phyloP scores from a whole-genome alignment of 2,329 filamentous ascomycete species.

The Leptographium galeiforme region DNA sequence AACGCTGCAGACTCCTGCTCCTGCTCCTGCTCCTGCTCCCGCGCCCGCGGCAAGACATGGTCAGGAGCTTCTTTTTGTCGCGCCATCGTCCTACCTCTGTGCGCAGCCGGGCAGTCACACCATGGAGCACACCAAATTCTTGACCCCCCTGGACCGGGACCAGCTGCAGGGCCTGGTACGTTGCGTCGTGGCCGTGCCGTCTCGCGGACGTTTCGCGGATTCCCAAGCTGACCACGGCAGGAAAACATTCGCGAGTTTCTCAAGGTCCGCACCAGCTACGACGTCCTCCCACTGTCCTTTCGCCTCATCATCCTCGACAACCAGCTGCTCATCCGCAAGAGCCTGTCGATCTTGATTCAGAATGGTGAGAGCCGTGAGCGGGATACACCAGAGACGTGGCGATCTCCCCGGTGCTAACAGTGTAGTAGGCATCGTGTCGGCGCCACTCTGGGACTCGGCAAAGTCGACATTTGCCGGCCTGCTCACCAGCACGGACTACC shows the following conservation, averaged over 20 bases:
- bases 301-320: conserved; percentile 94
- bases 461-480: conserved; percentile 88
- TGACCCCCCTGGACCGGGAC: conserved; percentile 57
- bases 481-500: conserved; percentile 90
- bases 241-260: conserved; percentile 65
- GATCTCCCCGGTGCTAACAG: too few relatives aligned
- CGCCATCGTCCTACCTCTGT: conserved; percentile 45
- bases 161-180: conserved; percentile 68
- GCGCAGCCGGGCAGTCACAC: conserved; percentile 26
- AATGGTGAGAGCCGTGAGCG: conserved; percentile 51
- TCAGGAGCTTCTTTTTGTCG: conserved; percentile 43
- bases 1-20: conserved; percentile 4
- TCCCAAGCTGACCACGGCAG: neutral
- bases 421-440: conserved; percentile 77
- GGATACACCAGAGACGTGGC: too few relatives aligned
- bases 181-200: too few relatives aligned
- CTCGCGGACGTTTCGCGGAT: too few relatives aligned
- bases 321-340: conserved; percentile 90
- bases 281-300: conserved; percentile 91
- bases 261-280: conserved; percentile 91
- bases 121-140: conserved; percentile 22
- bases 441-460: conserved; percentile 90
- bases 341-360: conserved; percentile 84
- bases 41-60: conserved; percentile 17
- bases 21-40: conserved; percentile 7